A percentile compares a stretch with the other conserved stretches of the same genome.
phyloP scores from a whole-genome alignment of 2,329 filamentous ascomycete species.

The Hirsutella thompsonii region DNA sequence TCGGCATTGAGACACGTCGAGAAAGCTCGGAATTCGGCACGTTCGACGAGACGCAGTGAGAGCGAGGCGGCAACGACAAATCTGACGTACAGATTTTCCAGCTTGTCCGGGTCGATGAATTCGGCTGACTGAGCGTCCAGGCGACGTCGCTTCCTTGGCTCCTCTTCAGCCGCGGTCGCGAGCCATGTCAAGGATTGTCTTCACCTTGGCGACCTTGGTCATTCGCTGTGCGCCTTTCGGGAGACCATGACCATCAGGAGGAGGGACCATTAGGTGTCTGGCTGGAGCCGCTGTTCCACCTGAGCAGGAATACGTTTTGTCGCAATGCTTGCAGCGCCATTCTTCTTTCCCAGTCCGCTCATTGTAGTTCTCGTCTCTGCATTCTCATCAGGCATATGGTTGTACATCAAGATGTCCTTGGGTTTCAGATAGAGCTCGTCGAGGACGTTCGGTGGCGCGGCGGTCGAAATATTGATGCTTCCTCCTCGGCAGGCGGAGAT shows the following conservation, averaged over 20 bases:
- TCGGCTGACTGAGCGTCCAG: conserved; percentile 5
- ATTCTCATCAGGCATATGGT: conserved; percentile 5
- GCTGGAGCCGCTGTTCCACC: conserved; percentile 5
- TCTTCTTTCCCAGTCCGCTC: conserved; percentile 5
- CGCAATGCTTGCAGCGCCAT: conserved; percentile 6
- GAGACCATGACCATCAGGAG: conserved; percentile 4
- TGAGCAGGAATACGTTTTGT: conserved; percentile 4
- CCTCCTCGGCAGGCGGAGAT: too few relatives aligned
- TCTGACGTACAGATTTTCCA: conserved; percentile 1
- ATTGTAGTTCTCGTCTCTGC: conserved; percentile 6
- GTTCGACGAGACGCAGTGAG: neutral
- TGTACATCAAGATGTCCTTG: conserved; percentile 6
- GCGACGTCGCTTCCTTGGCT: conserved; percentile 4
- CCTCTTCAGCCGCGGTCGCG: conserved; percentile 3
- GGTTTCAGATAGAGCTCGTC: neutral
- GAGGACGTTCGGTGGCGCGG: too few relatives aligned
- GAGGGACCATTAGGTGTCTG: conserved; percentile 5
- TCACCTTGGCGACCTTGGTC: conserved; percentile 2
- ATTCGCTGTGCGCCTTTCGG: conserved; percentile 2
- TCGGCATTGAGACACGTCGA: conserved; percentile 1
- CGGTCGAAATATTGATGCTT: too few relatives aligned
- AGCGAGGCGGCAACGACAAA: neutral
- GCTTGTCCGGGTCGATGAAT: conserved; percentile 1
- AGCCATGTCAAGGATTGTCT: conserved; percentile 4
- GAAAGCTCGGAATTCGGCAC: conserved; percentile 1